phyloP scores from a whole-genome alignment of 805 yeast genomes.

The Myxozyma vanderwaltii region DNA sequence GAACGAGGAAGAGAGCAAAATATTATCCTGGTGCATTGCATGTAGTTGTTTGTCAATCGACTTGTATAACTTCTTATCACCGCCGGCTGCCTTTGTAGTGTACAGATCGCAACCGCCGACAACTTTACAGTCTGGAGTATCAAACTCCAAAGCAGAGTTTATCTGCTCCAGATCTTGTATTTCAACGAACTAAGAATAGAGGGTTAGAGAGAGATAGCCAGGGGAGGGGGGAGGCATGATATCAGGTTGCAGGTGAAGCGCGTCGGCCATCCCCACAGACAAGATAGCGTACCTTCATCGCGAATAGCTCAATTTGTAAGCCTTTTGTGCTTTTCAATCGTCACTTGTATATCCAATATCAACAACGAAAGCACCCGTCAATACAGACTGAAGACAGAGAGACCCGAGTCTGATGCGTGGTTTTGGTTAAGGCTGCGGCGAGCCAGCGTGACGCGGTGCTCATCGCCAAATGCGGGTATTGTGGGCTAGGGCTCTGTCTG shows the following conservation, averaged over 20 bases:
- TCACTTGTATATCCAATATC: no score
- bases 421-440: neutral
- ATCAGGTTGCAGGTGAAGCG: no score
- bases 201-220: conserved; percentile 2
- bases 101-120: conserved; percentile 91
- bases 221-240: neutral
- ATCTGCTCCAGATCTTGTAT: conserved; percentile 90
- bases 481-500: conserved; percentile 14
- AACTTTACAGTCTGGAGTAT: conserved; percentile 71
- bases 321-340: no score
- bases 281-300: conserved; percentile 16
- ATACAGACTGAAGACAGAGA: neutral
- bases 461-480: conserved; percentile 11
- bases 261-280: neutral
- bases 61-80: conserved; percentile 86
- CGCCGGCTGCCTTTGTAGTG: conserved; percentile 86
- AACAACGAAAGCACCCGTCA: neutral
- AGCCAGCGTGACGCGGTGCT: conserved; percentile 8
- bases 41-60: conserved; percentile 81
- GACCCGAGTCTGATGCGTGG: neutral
- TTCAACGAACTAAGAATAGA: conserved; percentile 71
- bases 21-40: conserved; percentile 43
- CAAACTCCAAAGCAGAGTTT: conserved; percentile 80
- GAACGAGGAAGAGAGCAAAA: conserved; percentile 32
- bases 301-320: neutral